Evolutionary conservation across 1,284 basidiomycete genomes (phyloP).

Genomic region (Fomitopsis schrenkii): DNA sequence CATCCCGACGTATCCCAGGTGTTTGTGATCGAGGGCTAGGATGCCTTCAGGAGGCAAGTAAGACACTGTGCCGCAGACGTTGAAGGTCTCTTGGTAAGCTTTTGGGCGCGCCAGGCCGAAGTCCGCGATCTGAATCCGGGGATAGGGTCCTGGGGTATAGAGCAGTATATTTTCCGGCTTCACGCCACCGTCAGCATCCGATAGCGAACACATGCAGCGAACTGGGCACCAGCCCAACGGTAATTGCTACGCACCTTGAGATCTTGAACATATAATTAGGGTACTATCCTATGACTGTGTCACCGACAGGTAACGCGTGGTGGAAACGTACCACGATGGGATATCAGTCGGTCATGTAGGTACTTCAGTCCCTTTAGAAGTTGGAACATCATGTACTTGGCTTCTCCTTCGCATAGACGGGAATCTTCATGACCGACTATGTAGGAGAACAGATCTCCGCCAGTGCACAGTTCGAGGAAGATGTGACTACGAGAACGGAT

Average conservation of each 20-base stretch:
- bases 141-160: slow-evolving; percentile 70
- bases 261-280: slow-evolving; percentile 38
- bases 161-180: slow-evolving; percentile 87
- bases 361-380: slow-evolving; percentile 70
- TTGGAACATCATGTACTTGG: slow-evolving; percentile 83
- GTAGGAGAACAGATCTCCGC: slow-evolving; percentile 78
- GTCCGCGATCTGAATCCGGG: slow-evolving; percentile 79
- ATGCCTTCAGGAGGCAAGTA: slow-evolving; percentile 86
- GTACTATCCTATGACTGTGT: not conserved
- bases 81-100: slow-evolving; percentile 73
- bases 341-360: slow-evolving; percentile 70
- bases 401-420: slow-evolving; percentile 71
- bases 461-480: slow-evolving; percentile 74
- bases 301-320: not conserved
- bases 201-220: not conserved
- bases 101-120: slow-evolving; percentile 83
- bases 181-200: not conserved
- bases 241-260: slow-evolving; percentile 49
- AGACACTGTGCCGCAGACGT: slow-evolving; percentile 77
- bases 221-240: not conserved
- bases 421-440: slow-evolving; percentile 56
- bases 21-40: slow-evolving; percentile 65
- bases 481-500: slow-evolving; percentile 46
- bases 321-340: slow-evolving; percentile 66
- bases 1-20: slow-evolving; percentile 73